phyloP scores from a whole-genome alignment of 1,284 basidiomycete genomes.

The Quambalaria eucalypti region DNA sequence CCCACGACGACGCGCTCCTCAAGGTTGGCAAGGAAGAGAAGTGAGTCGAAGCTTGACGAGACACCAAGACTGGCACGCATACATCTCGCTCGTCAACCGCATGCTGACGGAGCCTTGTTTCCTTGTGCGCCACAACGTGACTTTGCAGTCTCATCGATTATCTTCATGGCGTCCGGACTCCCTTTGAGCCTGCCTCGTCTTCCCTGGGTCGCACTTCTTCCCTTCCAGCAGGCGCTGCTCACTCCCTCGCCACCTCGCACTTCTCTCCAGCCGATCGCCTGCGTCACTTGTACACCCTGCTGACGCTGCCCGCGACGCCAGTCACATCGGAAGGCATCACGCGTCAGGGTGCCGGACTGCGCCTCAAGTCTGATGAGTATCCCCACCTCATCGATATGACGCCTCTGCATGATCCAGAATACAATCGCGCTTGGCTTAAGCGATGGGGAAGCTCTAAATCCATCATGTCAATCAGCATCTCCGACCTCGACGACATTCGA shows the following conservation, averaged over 20 bases:
- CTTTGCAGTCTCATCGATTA: conserved; percentile 26
- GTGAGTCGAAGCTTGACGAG: conserved; percentile 1
- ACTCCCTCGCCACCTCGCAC: conserved; percentile 8
- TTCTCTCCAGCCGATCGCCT: conserved; percentile 7
- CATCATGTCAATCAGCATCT: not conserved
- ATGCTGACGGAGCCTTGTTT: not conserved
- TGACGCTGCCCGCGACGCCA: conserved; percentile 6
- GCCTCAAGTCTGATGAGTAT: conserved; percentile 18
- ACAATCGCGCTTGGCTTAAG: conserved; percentile 38
- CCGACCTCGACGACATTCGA: conserved; percentile 32
- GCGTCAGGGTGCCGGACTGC: conserved; percentile 25
- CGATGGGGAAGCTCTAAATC: conserved; percentile 14
- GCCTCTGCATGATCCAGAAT: conserved; percentile 37
- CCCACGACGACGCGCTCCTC: conserved; percentile 6
- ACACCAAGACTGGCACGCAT: too few relatives aligned
- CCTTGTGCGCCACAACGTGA: not conserved
- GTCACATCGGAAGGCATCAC: not conserved
- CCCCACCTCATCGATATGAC: conserved; percentile 41
- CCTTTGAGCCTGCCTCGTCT: conserved; percentile 5
- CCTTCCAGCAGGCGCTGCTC: conserved; percentile 5
- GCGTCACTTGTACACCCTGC: conserved; percentile 8
- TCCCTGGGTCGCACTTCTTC: conserved; percentile 9
- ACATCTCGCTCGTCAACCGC: not conserved
- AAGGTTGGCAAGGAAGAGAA: conserved; percentile 3
- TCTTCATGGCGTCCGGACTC: conserved; percentile 28